Evolutionary conservation across 179 eudicot genomes (phyloP), one percentile per base, ranked within the genome.

Genomic region (Pouteria campechiana): DNA sequence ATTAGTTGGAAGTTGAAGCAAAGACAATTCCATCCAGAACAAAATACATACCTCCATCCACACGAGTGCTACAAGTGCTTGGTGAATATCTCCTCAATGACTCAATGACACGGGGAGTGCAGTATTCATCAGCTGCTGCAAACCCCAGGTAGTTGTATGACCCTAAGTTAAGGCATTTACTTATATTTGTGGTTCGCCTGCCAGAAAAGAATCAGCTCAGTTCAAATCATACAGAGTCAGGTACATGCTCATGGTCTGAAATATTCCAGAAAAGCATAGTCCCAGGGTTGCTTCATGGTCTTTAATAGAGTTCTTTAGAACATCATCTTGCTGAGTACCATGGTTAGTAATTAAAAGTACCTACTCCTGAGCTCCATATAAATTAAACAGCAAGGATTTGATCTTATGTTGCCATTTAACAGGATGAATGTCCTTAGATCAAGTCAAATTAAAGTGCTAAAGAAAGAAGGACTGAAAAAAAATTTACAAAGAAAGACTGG

Each of bases 111-210:
- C 81, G 96, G 25, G 99, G 99, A 0, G 96, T 92, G 64, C 99
- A 92, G 44, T 92, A 92, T 60, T 92, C 96, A 69, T 92, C 99
- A 24, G 96, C 79, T 35, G 99, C 94, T 47, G 96, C 99, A 77
- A 92, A 92, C 3, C 99, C 99, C 22, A 92, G 94, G 67, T 92
- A 92, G 54, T 92, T 92, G 74, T 92, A 92, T 13, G 99, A 92
- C 50, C 99, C 99, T 75, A 92, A 65, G 61, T 92, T 92, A 33
- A 92, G 96, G 60, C 96, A 87, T 45, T 52, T 75, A 63, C 41
- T 66, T 31, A 55, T 44, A 49, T 79, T 79, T 41, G 78, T 64
- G 3, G 94, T 92, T 44, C 96, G 79, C 68, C 99, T 92, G 69
- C 71, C 62, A 7, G 37, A 54, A 25, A 52, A 46, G 14, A 20